Evolutionary conservation across 148 eudicot species (phyloP), one percentile per base, ranked within the genome.

Genomic region (Cornus controversa): DNA sequence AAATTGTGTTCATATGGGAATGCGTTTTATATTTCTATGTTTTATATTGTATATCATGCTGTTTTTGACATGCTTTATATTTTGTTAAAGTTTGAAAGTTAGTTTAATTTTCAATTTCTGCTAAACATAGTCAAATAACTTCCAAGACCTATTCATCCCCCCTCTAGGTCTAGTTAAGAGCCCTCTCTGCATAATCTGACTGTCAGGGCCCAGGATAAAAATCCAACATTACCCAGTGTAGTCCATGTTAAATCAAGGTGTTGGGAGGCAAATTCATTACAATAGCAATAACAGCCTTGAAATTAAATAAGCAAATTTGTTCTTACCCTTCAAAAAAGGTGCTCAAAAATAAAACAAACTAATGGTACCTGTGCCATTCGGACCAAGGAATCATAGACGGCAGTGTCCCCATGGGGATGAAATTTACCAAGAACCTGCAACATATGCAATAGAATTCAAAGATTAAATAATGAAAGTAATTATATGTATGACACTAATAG

Each of bases 301-400:
- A 60, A 22, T 14, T 40, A 18, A 18, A 22, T 47, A 15, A 1
- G n/a, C 42, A 13, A 67, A 28, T 66, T 23, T 14, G 4, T 64
- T 66, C 47, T 47, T 5, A 3, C 42, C 29, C 71, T 26, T 74
- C 78, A 28, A 45, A 28, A n/a, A n/a, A n/a, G 24, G 6, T 5
- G 53, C 50, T 5, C 25, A 67, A 22, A 9, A 26, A 64, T 11
- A 40, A 40, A 40, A 23, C 54, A 29, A 31, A 40, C 65, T 8
- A 67, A n/a, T 0, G 29, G n/a, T 86, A 96, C 99, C 99, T 96
- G 99, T 67, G 99, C 99, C 99, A 96, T 93, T 66, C 99, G 90
- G 54, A 96, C 99, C 82, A 96, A 80, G 64, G 99, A 87, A 81
- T 93, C 99, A 83, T 96, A 96, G 62, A 96, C 99, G 74, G 99